Evolutionary conservation across 805 yeast species (phyloP).

Genomic region (Nakazawaea pomicola): DNA sequence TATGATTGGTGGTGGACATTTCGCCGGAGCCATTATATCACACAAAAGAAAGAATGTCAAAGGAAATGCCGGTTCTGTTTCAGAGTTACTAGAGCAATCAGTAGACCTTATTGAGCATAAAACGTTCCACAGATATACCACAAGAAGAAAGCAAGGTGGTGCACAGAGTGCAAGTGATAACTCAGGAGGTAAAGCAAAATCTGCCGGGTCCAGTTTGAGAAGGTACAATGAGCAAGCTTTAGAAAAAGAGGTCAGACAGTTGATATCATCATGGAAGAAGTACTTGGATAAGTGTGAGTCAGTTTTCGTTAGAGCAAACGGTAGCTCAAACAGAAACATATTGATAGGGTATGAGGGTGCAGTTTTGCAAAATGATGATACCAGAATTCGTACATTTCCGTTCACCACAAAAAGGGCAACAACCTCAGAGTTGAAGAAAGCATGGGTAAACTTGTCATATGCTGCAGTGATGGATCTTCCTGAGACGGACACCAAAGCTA

Average conservation of each 20-base stretch:
- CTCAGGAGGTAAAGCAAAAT: slow-evolving; percentile 90
- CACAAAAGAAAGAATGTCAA: slow-evolving; percentile 55
- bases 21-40: slow-evolving; percentile 89
- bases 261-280: slow-evolving; percentile 61
- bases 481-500: slow-evolving; percentile 28
- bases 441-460: slow-evolving; percentile 77
- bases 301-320: slow-evolving; percentile 79
- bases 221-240: slow-evolving; percentile 86
- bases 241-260: slow-evolving; percentile 67
- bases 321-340: slow-evolving; percentile 57
- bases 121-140: slow-evolving; percentile 91
- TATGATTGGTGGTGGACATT: slow-evolving; percentile 98
- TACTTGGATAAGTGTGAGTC: slow-evolving; percentile 57
- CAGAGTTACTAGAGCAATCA: slow-evolving; percentile 51
- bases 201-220: slow-evolving; percentile 90
- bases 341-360: slow-evolving; percentile 65
- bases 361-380: slow-evolving; percentile 46
- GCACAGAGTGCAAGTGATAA: slow-evolving; percentile 90
- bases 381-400: slow-evolving; percentile 68
- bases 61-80: slow-evolving; percentile 46
- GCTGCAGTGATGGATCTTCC: slow-evolving; percentile 54
- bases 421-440: slow-evolving; percentile 67
- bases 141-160: slow-evolving; percentile 97
- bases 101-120: slow-evolving; percentile 69
- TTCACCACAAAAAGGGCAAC: slow-evolving; percentile 91